These are phyloP conservation scores for Phytopythium chamaehyphon DNA, from an alignment of 352 stramenopile species.

Conservation along the genomic window DNA sequence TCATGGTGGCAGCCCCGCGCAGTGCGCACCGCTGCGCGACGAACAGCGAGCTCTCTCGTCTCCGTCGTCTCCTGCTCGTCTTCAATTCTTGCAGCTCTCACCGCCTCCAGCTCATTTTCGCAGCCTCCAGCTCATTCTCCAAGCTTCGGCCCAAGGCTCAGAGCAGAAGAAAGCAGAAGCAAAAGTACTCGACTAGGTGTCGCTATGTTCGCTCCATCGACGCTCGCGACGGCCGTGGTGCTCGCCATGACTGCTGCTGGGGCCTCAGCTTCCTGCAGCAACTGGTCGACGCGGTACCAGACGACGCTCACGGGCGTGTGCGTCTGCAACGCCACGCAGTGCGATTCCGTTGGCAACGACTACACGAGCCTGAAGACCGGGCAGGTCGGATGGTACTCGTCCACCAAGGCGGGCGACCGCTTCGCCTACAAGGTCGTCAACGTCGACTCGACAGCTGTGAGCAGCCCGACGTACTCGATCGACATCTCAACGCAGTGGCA, in stretches of 20 bases:
- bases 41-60: too few relatives aligned
- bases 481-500: constrained; percentile 58
- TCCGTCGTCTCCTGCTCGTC: background rate
- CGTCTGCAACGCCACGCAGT: constrained; percentile 47
- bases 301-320: constrained; percentile 45
- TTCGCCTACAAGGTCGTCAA: constrained; percentile 33
- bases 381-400: constrained; percentile 43
- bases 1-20: too few relatives aligned
- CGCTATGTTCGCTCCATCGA: constrained; percentile 2
- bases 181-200: too few relatives aligned
- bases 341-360: constrained; percentile 45
- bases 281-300: constrained; percentile 42
- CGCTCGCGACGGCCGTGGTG: background rate
- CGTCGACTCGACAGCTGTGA: constrained; percentile 17
- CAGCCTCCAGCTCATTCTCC: background rate
- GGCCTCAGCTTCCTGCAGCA: constrained; percentile 24
- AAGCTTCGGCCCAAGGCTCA: background rate
- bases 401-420: constrained; percentile 43
- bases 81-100: background rate
- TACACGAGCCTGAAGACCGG: constrained; percentile 32
- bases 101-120: background rate
- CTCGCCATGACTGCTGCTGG: background rate
- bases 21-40: too few relatives aligned
- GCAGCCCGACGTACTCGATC: constrained; percentile 36
- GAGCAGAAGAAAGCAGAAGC: background rate